These are phyloP conservation scores for Phytophthora hybrid DNA, from an alignment of 352 stramenopile species.

Conservation along the genomic window DNA sequence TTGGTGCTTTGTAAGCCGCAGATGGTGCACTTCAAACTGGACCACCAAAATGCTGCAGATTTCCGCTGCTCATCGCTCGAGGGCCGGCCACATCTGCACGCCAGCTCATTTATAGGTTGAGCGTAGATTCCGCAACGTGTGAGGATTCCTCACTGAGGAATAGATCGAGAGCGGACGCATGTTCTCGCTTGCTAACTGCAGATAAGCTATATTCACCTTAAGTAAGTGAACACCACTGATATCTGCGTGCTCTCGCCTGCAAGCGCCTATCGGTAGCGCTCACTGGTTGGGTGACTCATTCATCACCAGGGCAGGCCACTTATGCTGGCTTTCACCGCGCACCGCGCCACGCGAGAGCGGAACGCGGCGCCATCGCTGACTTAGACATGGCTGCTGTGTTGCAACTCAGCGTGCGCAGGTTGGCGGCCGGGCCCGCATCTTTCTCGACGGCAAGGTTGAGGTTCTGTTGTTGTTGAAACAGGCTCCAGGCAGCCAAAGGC, in stretches of 20 bases:
- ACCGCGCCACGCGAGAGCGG: conserved; percentile 20
- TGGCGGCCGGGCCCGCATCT: conserved; percentile 1
- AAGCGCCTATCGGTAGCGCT: neutral
- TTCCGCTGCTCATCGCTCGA: conserved; percentile 11
- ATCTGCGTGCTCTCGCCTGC: neutral
- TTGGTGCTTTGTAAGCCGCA: too few species aligned
- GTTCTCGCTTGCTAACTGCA: neutral
- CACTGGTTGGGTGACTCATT: neutral
- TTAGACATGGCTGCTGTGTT: neutral
- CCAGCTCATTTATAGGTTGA: conserved; percentile 10
- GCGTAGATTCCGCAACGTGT: too few species aligned
- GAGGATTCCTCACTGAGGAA: neutral
- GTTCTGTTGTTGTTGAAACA: conserved; percentile 21
- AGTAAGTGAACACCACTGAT: too few species aligned
- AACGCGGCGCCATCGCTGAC: neutral
- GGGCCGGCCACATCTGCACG: neutral
- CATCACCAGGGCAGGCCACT: neutral
- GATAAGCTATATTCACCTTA: neutral
- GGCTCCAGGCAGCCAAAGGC: conserved; percentile 10
- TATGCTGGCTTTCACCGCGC: conserved; percentile 23
- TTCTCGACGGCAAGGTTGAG: conserved; percentile 14
- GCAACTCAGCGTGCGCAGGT: conserved; percentile 18
- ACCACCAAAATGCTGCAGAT: neutral
- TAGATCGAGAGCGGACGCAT: conserved; percentile 3
- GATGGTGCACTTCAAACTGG: too few species aligned